Percentiles rank a stretch among this genome's conserved stretches.
These are phyloP conservation scores for Ophiocordyceps unilateralis DNA, from an alignment of 2,329 filamentous ascomycete genomes.

Conservation along the genomic window DNA sequence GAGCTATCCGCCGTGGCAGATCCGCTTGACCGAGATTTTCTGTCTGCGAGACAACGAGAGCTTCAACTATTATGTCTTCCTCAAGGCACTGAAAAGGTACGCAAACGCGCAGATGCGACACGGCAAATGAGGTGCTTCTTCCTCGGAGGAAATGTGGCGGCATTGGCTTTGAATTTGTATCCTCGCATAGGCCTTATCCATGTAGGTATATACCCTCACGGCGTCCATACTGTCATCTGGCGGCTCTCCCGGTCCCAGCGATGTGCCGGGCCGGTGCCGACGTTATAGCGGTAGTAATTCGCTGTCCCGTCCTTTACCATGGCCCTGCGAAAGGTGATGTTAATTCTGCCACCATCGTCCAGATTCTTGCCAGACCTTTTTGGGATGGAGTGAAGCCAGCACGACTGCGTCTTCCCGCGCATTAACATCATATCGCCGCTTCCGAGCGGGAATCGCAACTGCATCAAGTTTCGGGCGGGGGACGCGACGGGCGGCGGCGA, in stretches of 20 bases:
- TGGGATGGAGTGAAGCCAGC: conserved; percentile 65
- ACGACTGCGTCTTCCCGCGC: conserved; percentile 55
- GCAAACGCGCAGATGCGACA: conserved; percentile 79
- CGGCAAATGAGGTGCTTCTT: conserved; percentile 33
- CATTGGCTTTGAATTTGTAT: not conserved
- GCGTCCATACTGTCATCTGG: conserved; percentile 28
- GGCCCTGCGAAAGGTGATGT: conserved; percentile 62
- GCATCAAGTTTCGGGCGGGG: conserved; percentile 15
- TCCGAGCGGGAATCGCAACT: conserved; percentile 34
- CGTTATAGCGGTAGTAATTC: conserved; percentile 76
- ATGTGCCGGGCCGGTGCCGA: conserved; percentile 51
- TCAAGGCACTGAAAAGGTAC: conserved; percentile 69
- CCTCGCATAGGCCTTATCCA: too few relatives aligned
- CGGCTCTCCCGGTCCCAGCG: conserved; percentile 42
- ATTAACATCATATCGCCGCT: conserved; percentile 69
- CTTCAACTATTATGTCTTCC: conserved; percentile 88
- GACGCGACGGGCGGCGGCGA: not conserved
- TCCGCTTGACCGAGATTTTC: conserved; percentile 88
- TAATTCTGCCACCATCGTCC: conserved; percentile 47
- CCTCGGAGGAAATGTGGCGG: not conserved
- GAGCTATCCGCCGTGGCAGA: conserved; percentile 93
- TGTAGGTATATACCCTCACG: conserved; percentile 7
- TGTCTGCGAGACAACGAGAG: conserved; percentile 57
- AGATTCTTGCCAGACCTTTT: conserved; percentile 50
- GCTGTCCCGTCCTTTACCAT: conserved; percentile 57